phyloP scores from a whole-genome alignment of 2,329 filamentous ascomycete genomes.

The Endothia cerciana region DNA sequence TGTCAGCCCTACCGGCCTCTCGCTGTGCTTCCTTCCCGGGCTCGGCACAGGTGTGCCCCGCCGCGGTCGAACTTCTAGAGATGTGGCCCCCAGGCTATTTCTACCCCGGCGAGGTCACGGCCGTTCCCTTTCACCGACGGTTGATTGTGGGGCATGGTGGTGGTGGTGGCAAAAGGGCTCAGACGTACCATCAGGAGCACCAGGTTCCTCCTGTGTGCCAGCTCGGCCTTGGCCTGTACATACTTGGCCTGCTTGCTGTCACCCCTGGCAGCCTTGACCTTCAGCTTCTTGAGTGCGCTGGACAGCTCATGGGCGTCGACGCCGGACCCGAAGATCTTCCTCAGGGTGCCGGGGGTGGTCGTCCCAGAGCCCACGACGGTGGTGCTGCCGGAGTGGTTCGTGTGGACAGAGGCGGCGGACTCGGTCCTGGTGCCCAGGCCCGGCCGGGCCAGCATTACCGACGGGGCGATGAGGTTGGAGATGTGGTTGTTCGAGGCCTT shows the following conservation, averaged over 20 bases:
- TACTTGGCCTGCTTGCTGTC: slow-evolving; percentile 25
- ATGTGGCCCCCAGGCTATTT: no score
- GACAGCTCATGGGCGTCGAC: slow-evolving; percentile 27
- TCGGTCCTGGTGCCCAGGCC: slow-evolving; percentile 22
- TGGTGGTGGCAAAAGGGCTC: no score
- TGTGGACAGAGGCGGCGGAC: slow-evolving; percentile 10
- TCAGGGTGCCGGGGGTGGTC: slow-evolving; percentile 19
- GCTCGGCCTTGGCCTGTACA: slow-evolving; percentile 26
- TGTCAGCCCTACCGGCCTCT: no score
- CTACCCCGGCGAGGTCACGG: no score
- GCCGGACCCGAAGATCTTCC: slow-evolving; percentile 23
- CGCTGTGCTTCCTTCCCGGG: no score
- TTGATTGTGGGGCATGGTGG: no score
- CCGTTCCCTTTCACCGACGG: no score
- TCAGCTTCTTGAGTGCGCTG: slow-evolving; percentile 24
- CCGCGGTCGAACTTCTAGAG: no score
- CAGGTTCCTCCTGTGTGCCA: slow-evolving; percentile 26
- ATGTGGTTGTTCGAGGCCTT: slow-evolving; percentile 14
- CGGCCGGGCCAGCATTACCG: slow-evolving; percentile 26
- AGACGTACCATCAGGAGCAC: slow-evolving; percentile 25
- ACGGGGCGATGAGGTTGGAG: slow-evolving; percentile 20
- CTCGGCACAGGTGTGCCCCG: no score
- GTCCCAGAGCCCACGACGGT: slow-evolving; percentile 11
- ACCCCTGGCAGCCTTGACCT: slow-evolving; percentile 15
- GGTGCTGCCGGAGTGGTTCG: not conserved